Evolutionary conservation across 2,329 filamentous ascomycete species (phyloP).

Genomic region (Sporothrix protearum): DNA sequence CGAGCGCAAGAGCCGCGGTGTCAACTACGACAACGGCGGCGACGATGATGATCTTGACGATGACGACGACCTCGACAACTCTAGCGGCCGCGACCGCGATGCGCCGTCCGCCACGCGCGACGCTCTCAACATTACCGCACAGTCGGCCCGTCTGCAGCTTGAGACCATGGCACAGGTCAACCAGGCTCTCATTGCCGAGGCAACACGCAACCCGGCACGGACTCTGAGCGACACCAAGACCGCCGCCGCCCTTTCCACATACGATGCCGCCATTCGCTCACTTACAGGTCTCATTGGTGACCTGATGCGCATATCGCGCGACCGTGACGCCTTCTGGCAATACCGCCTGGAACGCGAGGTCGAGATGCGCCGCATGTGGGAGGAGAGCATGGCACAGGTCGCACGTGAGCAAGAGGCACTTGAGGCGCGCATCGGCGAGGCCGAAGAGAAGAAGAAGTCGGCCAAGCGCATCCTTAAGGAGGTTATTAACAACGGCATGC

Average conservation of each 20-base stretch:
- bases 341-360: slow-evolving; percentile 87
- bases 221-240: slow-evolving; percentile 73
- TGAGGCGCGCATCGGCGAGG: slow-evolving; percentile 81
- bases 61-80: slow-evolving; percentile 77
- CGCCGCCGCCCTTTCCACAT: slow-evolving; percentile 73
- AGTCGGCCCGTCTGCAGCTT: slow-evolving; percentile 88
- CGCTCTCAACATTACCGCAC: slow-evolving; percentile 93
- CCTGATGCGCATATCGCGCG: slow-evolving; percentile 84
- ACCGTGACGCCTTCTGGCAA: slow-evolving; percentile 96
- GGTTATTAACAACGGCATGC: slow-evolving; percentile 60
- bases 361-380: slow-evolving; percentile 93
- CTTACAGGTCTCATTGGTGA: slow-evolving; percentile 81
- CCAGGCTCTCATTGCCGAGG: slow-evolving; percentile 71
- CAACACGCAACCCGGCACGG: slow-evolving; percentile 63
- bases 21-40: slow-evolving; percentile 24
- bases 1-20: background rate
- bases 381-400: slow-evolving; percentile 98
- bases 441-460: slow-evolving; percentile 82
- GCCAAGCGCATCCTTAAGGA: slow-evolving; percentile 88
- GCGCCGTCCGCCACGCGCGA: slow-evolving; percentile 75
- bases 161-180: slow-evolving; percentile 86
- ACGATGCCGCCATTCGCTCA: slow-evolving; percentile 85
- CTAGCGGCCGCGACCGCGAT: slow-evolving; percentile 64
- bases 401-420: slow-evolving; percentile 90
- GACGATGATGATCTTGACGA: slow-evolving; percentile 56